Conservation (phyloP, 257 asterid species). For the Lycium barbarum region DNA sequence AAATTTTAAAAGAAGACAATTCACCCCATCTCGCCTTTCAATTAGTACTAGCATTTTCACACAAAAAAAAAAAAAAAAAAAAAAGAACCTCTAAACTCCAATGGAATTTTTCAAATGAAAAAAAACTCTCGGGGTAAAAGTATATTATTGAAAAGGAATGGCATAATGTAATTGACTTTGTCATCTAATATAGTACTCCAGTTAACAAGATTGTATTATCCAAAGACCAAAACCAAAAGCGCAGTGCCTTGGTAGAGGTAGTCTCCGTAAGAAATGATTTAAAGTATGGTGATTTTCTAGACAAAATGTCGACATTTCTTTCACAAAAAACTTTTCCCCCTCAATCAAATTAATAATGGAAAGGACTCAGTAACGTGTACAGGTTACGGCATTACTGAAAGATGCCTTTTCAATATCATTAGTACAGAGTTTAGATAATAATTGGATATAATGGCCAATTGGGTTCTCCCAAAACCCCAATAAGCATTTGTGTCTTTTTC, state of each 20-base stretch:
- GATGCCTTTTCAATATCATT: not conserved
- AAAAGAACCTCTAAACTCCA: too few relatives aligned
- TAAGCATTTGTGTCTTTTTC: not conserved
- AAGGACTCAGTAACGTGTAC: constrained; percentile 1
- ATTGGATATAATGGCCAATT: not conserved
- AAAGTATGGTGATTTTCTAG: not conserved
- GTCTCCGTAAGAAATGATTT: constrained; percentile 7
- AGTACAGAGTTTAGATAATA: not conserved
- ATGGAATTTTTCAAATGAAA: too few relatives aligned
- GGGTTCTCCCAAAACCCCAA: not conserved
- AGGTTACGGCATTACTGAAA: not conserved
- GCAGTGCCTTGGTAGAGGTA: not conserved
- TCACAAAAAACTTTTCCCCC: not conserved
- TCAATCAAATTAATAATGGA: constrained; percentile 5
- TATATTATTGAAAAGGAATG: too few relatives aligned
- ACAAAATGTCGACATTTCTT: not conserved
- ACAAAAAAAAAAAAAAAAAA: too few relatives aligned
- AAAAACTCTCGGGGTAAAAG: too few relatives aligned
- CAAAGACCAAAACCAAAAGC: not conserved
- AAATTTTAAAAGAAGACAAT: not conserved
- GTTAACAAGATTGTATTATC: not conserved
- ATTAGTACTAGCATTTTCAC: too few relatives aligned
- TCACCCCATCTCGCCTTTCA: not conserved
- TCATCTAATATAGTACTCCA: not conserved
- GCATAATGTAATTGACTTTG: constrained; percentile 1